Evolutionary conservation across 495 filamentous ascomycete genomes (phyloP).

Genomic region (Neurospora sp.): DNA sequence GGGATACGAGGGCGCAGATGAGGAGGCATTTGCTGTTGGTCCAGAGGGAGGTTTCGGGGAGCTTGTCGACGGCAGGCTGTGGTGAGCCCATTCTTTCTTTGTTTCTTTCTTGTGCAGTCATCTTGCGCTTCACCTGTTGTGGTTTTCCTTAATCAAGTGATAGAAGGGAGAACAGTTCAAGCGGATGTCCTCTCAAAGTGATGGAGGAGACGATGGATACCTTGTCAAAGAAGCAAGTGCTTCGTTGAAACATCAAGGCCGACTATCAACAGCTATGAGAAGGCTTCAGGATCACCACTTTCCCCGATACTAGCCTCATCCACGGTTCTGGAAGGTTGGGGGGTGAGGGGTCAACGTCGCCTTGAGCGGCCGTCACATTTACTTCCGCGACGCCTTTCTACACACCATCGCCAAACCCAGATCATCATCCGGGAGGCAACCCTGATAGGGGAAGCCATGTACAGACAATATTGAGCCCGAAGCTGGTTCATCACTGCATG

Average conservation of each 20-base stretch:
- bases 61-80: not conserved
- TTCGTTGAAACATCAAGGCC: not conserved
- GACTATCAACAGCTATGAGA: not conserved
- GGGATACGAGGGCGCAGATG: conserved; percentile 29
- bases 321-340: not conserved
- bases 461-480: not conserved
- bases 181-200: not conserved
- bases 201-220: not conserved
- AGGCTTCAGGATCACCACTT: not conserved
- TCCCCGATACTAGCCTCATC: not conserved
- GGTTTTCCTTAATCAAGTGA: not conserved
- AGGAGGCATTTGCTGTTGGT: conserved; percentile 30
- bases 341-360: not conserved
- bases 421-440: not conserved
- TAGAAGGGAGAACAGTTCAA: not conserved
- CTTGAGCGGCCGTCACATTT: not conserved
- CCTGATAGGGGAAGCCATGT: not conserved
- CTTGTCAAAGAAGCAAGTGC: not conserved
- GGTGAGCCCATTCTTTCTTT: not conserved
- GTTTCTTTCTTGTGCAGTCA: not conserved
- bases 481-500: not conserved
- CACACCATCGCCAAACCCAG: not conserved
- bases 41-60: conserved; percentile 31
- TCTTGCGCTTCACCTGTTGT: not conserved
- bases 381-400: not conserved